Evolutionary conservation across 2,329 filamentous ascomycete genomes (phyloP).

Genomic region (Periconia digitata): DNA sequence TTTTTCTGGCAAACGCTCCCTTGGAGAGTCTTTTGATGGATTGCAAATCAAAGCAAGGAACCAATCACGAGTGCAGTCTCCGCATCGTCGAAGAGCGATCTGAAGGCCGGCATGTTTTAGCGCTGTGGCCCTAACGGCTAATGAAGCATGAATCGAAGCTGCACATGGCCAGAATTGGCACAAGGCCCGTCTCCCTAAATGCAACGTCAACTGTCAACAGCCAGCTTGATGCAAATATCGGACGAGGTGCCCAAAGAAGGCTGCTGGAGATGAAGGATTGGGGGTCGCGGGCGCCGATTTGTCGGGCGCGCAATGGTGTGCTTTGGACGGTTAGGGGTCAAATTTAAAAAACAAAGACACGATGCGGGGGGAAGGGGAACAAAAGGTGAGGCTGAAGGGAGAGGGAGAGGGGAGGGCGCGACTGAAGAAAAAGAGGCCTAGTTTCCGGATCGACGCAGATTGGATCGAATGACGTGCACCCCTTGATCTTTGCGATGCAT

Average conservation of each 20-base stretch:
- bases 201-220: background rate
- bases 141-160: background rate
- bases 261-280: background rate
- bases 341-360: no score
- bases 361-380: no score
- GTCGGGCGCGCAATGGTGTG: background rate
- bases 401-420: background rate
- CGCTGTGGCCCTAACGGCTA: background rate
- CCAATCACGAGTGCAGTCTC: conserved; percentile 20
- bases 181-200: background rate
- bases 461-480: conserved; percentile 33
- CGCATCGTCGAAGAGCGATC: conserved; percentile 18
- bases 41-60: background rate
- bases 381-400: background rate
- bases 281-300: background rate
- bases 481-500: conserved; percentile 9
- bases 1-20: conserved; percentile 1
- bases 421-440: no score
- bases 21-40: background rate
- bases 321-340: no score
- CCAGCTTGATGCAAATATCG: no score
- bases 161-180: background rate
- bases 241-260: no score
- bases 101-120: conserved; percentile 14
- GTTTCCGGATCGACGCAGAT: conserved; percentile 25